phyloP scores from a whole-genome alignment of 768 basidiomycete species.

The Rhizopogon salebrosus region DNA sequence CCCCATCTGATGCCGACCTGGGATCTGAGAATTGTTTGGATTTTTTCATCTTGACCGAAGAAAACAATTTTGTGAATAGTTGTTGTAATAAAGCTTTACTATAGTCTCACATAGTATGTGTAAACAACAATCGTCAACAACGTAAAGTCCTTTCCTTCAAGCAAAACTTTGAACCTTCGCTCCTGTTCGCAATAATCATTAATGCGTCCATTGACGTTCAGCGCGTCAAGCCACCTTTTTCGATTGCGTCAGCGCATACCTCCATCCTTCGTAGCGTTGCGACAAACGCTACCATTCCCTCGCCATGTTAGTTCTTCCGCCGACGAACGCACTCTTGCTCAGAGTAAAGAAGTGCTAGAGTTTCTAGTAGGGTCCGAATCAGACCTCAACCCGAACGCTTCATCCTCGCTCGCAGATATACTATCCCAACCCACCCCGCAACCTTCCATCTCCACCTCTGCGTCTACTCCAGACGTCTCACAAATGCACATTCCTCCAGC shows the following conservation, averaged over 20 bases:
- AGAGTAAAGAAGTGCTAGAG: constrained; percentile 18
- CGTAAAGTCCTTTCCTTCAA: background rate
- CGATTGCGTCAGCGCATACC: background rate
- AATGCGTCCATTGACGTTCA: background rate
- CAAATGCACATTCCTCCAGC: constrained; percentile 62
- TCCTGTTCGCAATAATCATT: background rate
- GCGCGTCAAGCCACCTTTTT: background rate
- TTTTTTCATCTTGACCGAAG: background rate
- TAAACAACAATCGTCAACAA: background rate
- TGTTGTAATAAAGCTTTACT: too few species aligned
- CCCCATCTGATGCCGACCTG: background rate
- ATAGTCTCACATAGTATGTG: too few species aligned
- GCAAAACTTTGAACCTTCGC: background rate
- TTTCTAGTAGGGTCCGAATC: constrained; percentile 19
- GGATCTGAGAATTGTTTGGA: background rate
- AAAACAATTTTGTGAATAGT: too few species aligned
- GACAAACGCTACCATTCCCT: background rate
- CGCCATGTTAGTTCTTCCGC: constrained; percentile 13
- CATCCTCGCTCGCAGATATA: background rate
- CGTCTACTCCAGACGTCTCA: background rate
- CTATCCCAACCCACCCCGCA: background rate
- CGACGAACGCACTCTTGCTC: constrained; percentile 18
- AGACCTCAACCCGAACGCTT: constrained; percentile 10
- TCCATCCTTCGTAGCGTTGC: background rate
- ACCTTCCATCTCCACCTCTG: background rate